Evolutionary conservation across 2,329 filamentous ascomycete genomes (phyloP).

Genomic region (Xylaria sp.): DNA sequence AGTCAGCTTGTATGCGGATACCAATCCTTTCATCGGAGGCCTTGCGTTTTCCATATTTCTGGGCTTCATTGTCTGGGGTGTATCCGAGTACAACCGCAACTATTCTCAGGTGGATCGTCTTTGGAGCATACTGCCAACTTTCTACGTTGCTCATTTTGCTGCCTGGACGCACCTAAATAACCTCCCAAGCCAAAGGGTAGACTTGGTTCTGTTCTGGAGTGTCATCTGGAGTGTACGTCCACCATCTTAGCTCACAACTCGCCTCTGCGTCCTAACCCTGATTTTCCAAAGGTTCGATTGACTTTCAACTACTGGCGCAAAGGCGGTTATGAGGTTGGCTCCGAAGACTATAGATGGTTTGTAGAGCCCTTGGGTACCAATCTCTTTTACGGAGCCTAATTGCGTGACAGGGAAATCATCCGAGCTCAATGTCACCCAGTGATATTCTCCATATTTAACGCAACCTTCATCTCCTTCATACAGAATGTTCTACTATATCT

Average conservation of each 20-base stretch:
- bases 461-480: constrained; percentile 85
- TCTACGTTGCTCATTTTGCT: constrained; percentile 87
- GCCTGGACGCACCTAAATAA: constrained; percentile 83
- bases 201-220: constrained; percentile 76
- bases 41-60: constrained; percentile 77
- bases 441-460: constrained; percentile 85
- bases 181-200: constrained; percentile 74
- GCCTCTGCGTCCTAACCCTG: constrained; percentile 28
- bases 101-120: constrained; percentile 95
- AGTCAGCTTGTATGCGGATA: constrained; percentile 78
- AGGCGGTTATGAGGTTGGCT: constrained; percentile 87
- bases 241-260: constrained; percentile 24
- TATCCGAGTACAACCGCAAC: constrained; percentile 88
- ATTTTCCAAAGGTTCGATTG: constrained; percentile 70
- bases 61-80: constrained; percentile 76
- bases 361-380: constrained; percentile 27
- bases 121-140: constrained; percentile 88
- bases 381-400: constrained; percentile 37
- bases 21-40: constrained; percentile 84
- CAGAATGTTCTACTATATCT: constrained; percentile 85
- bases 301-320: constrained; percentile 98
- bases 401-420: constrained; percentile 70
- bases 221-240: constrained; percentile 80
- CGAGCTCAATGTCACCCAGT: constrained; percentile 70
- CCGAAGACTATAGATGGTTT: constrained; percentile 92